A percentile compares a stretch with the other conserved stretches of the same genome.
Evolutionary conservation across 2,329 filamentous ascomycete genomes (phyloP).

Genomic region (Aureobasidium leucospermi): DNA sequence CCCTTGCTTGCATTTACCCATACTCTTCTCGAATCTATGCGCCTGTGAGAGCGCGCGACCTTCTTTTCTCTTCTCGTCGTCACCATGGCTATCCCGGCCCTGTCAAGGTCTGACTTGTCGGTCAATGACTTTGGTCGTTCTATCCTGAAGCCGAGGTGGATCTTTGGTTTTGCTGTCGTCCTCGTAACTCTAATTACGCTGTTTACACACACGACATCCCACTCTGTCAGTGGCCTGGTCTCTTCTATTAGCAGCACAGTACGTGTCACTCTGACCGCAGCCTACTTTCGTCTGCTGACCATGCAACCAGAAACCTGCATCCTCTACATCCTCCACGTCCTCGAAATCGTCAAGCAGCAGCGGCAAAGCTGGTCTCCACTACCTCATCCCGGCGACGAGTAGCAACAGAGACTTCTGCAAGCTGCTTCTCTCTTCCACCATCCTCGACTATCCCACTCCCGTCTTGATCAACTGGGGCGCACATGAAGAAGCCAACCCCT

Average conservation of each 20-base stretch:
- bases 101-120: conserved; percentile 2
- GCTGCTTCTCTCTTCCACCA: conserved; percentile 48
- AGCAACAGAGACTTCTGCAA: conserved; percentile 49
- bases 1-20: not conserved
- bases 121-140: conserved; percentile 1
- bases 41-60: not conserved
- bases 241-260: not conserved
- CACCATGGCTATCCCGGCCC: not conserved
- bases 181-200: conserved; percentile 10
- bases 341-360: not conserved
- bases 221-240: not conserved
- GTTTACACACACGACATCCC: not conserved
- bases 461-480: conserved; percentile 43
- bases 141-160: conserved; percentile 6
- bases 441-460: conserved; percentile 53
- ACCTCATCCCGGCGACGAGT: conserved; percentile 46
- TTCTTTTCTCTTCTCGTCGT: not conserved
- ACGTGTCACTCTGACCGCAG: not conserved
- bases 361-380: conserved; percentile 38
- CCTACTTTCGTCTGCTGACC: not conserved
- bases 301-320: not conserved
- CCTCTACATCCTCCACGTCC: not conserved
- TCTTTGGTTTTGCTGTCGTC: not conserved
- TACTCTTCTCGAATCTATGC: not conserved
- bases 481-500: conserved; percentile 25